Evolutionary conservation across 139 green algal species (phyloP), one percentile per base, ranked within the genome.

Genomic region (Coccomyxa sp.): DNA sequence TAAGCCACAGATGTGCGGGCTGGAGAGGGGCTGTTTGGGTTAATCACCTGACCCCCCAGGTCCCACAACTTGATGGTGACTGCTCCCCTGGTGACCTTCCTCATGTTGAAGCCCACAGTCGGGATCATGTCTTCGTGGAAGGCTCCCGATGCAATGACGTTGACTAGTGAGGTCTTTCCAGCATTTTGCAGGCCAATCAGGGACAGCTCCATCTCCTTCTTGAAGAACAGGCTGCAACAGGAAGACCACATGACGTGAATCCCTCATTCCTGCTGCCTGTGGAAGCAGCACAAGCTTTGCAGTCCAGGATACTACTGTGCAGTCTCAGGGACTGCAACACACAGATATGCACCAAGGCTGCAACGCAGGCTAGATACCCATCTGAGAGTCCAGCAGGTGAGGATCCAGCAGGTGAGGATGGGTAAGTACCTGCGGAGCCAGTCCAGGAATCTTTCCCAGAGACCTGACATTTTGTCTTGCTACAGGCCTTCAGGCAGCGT

Each of bases 41-140:
- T n/a, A n/a, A n/a, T 0, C 78, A 92, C 90, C 90, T 94, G 91
- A 41, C 96, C 97, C 4, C 97, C 97, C 36, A 99, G 80, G 79
- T 99, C 96, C 96, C 96, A 99, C 77, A 99, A 86, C 84, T 99
- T 99, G 74, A 99, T 99, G 31, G 88, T 97, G 36, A 99, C 94
- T 31, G 88, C 88, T 5, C 94, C 95, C 73, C 96, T 96, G n/a
- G 89, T 96, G 24, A 99, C 87, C 84, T 98, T 99, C 27, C 95
- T 88, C 97, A 99, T 99, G 86, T 98, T 98, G 88, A 99, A 99
- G 8, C 96, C 96, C 64, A 98, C 96, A 68, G 97, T 99, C 44
- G 97, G 97, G 40, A 99, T 98, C 86, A 90, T 89, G 41, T 91
- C 86, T 74, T 99, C 92, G 31, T 94, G 88, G 77, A 95, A 98